phyloP scores from a whole-genome alignment of 2,329 filamentous ascomycete species.

The Verticillium alfalfae region DNA sequence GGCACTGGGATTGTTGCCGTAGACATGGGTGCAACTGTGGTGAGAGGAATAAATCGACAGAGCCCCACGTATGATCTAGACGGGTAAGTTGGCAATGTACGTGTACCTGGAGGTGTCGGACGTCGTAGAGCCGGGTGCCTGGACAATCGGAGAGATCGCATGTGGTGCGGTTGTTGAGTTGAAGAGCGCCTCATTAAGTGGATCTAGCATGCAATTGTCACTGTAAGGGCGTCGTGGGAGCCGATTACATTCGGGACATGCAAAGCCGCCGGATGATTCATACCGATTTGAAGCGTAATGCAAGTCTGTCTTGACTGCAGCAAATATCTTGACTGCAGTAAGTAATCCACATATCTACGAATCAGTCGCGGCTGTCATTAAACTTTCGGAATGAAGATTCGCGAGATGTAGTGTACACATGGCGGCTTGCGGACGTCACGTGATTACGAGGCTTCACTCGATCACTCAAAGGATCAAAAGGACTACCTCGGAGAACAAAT shows the following conservation, averaged over 20 bases:
- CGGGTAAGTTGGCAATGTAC: neutral
- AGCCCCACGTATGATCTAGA: neutral
- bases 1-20: neutral
- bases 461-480: too few species aligned
- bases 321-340: too few species aligned
- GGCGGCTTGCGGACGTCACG: too few species aligned
- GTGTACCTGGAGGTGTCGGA: neutral
- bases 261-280: neutral
- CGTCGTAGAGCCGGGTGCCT: neutral
- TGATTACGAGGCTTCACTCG: too few species aligned
- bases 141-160: neutral
- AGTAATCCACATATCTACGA: too few species aligned
- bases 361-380: too few species aligned
- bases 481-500: too few species aligned
- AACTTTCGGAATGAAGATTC: too few species aligned
- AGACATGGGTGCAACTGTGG: neutral
- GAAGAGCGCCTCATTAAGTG: slow-evolving; percentile 1
- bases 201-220: neutral
- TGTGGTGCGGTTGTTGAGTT: neutral
- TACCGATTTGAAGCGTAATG: too few species aligned
- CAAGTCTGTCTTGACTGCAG: too few species aligned
- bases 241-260: neutral
- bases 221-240: neutral
- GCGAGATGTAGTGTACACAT: too few species aligned
- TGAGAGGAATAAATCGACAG: neutral